These are phyloP conservation scores for Botrytis byssoidea DNA, from an alignment of 2,329 filamentous ascomycete species.

Conservation along the genomic window DNA sequence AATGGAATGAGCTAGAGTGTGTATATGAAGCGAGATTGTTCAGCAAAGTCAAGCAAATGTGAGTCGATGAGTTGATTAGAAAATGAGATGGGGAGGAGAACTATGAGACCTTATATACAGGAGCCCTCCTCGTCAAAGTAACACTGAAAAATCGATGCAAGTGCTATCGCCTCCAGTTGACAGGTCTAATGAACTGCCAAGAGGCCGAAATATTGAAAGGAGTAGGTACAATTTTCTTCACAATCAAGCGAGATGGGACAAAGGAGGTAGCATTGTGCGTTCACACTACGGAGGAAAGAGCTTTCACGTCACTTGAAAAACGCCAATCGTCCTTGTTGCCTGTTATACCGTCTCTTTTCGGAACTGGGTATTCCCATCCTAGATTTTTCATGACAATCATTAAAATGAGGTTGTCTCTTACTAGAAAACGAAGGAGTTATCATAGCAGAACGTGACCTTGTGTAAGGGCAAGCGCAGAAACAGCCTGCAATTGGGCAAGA, in stretches of 20 bases:
- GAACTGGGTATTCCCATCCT: not conserved
- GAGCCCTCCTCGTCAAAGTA: not conserved
- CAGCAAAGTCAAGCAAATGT: constrained; percentile 14
- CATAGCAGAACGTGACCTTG: not conserved
- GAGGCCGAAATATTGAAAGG: not conserved
- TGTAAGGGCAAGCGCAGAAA: not conserved
- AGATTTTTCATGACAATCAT: constrained; percentile 20
- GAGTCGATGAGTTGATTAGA: not conserved
- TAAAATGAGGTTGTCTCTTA: constrained; percentile 1
- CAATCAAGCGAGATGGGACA: not conserved
- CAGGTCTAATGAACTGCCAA: not conserved
- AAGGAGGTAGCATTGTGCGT: not conserved
- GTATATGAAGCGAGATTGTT: not conserved
- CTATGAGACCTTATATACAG: not conserved
- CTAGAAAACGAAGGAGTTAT: not conserved
- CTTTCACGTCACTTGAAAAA: constrained; percentile 4
- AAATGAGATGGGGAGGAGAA: not conserved
- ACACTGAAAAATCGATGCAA: constrained; percentile 1
- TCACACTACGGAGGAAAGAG: not conserved
- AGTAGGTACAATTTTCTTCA: not conserved
- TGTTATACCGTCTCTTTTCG: constrained; percentile 2
- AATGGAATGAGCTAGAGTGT: not conserved
- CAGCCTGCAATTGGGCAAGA: not conserved
- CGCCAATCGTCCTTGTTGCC: constrained; percentile 6
- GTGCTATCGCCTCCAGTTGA: not conserved